phyloP scores from a whole-genome alignment of 2,329 filamentous ascomycete species.

The Neophaeococcomyces mojaviensis region DNA sequence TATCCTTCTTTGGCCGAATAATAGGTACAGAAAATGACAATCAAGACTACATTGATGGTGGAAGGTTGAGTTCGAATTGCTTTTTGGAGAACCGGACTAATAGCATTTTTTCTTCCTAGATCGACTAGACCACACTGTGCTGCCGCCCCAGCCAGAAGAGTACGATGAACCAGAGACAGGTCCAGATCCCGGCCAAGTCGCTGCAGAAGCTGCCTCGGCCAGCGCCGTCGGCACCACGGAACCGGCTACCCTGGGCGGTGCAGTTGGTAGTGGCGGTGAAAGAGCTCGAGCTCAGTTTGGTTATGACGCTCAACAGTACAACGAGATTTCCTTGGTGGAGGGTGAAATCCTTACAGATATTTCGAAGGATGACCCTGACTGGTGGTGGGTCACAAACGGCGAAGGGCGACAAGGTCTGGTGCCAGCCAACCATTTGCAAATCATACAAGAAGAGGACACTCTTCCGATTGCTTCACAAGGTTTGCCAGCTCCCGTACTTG shows the following conservation, averaged over 20 bases:
- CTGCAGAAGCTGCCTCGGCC: slow-evolving; percentile 49
- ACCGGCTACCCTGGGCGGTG: slow-evolving; percentile 35
- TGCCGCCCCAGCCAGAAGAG: slow-evolving; percentile 57
- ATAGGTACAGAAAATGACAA: too few relatives aligned
- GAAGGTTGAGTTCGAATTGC: too few relatives aligned
- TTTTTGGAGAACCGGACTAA: too few relatives aligned
- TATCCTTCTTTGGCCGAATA: too few relatives aligned
- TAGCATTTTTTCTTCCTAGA: too few relatives aligned
- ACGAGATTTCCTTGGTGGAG: slow-evolving; percentile 85
- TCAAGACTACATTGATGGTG: too few relatives aligned
- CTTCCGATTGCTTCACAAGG: slow-evolving; percentile 26
- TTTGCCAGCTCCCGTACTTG: slow-evolving; percentile 33
- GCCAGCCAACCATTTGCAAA: slow-evolving; percentile 93
- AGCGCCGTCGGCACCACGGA: slow-evolving; percentile 41
- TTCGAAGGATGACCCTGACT: slow-evolving; percentile 95
- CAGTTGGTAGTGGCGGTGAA: slow-evolving; percentile 45
- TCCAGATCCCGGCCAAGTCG: slow-evolving; percentile 54
- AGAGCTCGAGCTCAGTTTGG: slow-evolving; percentile 82
- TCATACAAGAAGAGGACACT: slow-evolving; percentile 53
- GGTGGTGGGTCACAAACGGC: slow-evolving; percentile 94
- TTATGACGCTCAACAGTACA: slow-evolving; percentile 96
- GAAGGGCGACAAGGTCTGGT: slow-evolving; percentile 69
- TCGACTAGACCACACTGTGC: slow-evolving; percentile 46
- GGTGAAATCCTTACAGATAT: slow-evolving; percentile 85
- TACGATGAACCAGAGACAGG: slow-evolving; percentile 56